A percentile compares a stretch with the other conserved stretches of the same genome.
phyloP scores from a whole-genome alignment of 169 alveolate genomes.

The Plasmodium vinckei region DNA sequence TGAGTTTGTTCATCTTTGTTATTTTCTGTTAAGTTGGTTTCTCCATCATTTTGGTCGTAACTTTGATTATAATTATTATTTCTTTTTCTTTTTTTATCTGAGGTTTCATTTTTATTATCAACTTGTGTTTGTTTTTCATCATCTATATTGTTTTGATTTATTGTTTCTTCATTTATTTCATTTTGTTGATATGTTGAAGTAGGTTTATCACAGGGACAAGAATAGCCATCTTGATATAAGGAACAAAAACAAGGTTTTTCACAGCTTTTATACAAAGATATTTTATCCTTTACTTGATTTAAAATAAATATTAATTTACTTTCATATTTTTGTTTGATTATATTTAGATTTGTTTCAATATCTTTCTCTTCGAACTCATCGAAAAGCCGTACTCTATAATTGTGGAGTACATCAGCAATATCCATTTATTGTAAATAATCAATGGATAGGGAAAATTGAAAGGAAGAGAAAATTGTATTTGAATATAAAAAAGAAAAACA shows the following conservation, averaged over 20 bases:
- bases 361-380: conserved; percentile 18
- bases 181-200: too few relatives aligned
- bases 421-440: conserved; percentile 3
- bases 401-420: not conserved
- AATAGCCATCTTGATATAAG: too few relatives aligned
- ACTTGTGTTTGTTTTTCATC: too few relatives aligned
- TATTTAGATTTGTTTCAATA: conserved; percentile 11
- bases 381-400: not conserved
- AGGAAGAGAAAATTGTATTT: not conserved
- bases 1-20: not conserved
- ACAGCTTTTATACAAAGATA: not conserved
- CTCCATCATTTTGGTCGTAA: not conserved
- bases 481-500: not conserved
- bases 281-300: conserved; percentile 16
- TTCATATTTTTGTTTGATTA: conserved; percentile 19
- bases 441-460: too few relatives aligned
- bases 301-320: conserved; percentile 3
- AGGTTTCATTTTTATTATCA: too few relatives aligned
- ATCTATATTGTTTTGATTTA: too few relatives aligned
- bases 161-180: too few relatives aligned
- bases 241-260: not conserved
- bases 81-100: not conserved
- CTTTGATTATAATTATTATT: not conserved
- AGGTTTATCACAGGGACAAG: too few relatives aligned
- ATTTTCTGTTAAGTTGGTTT: not conserved